Conservation (phyloP, 1,139 yeast genomes). For the Martiniozyma asiatica region DNA sequence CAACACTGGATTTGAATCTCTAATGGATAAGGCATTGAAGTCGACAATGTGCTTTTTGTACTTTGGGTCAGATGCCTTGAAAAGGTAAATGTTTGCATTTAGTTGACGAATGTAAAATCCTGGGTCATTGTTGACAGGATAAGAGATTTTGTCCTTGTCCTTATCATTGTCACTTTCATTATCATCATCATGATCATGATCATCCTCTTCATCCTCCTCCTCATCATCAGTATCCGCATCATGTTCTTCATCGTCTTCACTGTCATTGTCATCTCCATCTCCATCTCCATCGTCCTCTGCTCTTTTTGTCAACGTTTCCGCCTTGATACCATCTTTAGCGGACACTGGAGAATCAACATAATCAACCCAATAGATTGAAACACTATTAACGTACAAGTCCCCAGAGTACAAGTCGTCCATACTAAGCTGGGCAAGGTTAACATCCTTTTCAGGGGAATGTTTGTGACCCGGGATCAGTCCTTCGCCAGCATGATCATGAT, state of each 20-base stretch:
- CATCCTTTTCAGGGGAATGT: too few relatives aligned
- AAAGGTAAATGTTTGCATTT: conserved; percentile 10
- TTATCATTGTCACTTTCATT: not conserved
- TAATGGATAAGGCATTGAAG: conserved; percentile 4
- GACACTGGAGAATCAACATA: too few relatives aligned
- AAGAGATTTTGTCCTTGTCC: not conserved
- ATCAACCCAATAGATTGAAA: too few relatives aligned
- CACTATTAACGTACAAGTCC: too few relatives aligned
- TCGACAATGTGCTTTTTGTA: conserved; percentile 14
- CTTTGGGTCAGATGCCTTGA: conserved; percentile 17
- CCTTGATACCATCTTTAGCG: too few relatives aligned
- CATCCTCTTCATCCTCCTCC: conserved; percentile 1
- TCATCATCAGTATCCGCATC: not conserved
- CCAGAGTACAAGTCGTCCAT: too few relatives aligned
- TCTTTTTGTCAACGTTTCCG: too few relatives aligned
- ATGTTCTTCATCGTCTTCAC: not conserved
- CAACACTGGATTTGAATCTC: conserved; percentile 15
- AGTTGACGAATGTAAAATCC: conserved; percentile 17
- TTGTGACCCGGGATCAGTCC: too few relatives aligned
- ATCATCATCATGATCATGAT: conserved; percentile 1
- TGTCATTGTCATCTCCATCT: not conserved
- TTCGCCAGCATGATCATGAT: conserved; percentile 3
- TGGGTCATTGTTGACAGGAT: conserved; percentile 14
- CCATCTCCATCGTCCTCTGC: conserved; percentile 1
- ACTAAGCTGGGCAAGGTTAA: too few relatives aligned